Evolutionary conservation across 345 rosid species (phyloP).

Genomic region (Salix exigua): DNA sequence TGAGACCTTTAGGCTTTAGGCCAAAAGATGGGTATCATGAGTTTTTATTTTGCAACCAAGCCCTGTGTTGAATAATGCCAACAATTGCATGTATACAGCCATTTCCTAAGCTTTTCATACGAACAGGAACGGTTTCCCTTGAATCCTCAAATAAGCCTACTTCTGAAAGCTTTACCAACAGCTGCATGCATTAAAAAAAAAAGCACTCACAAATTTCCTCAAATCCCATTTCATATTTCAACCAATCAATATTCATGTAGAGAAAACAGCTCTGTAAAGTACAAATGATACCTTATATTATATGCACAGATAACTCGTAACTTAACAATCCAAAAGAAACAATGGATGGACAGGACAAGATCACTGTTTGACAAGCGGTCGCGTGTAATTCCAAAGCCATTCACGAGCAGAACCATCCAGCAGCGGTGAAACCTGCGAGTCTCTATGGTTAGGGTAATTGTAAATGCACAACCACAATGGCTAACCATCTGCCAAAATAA

Average conservation of each 20-base stretch:
- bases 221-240: background rate
- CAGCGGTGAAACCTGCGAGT: slow-evolving; percentile 73
- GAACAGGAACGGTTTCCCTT: no score
- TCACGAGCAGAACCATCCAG: slow-evolving; percentile 62
- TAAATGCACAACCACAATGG: background rate
- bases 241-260: background rate
- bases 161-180: no score
- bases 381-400: slow-evolving; percentile 90
- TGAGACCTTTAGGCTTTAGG: no score
- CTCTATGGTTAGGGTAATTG: background rate
- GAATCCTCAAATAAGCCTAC: no score
- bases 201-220: no score
- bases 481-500: no score
- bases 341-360: background rate
- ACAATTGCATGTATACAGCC: no score
- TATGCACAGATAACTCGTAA: background rate
- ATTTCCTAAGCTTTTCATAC: no score
- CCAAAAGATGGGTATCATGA: no score
- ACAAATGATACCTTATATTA: background rate
- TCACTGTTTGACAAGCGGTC: slow-evolving; percentile 48
- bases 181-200: no score
- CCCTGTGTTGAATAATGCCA: no score
- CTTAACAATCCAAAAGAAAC: background rate
- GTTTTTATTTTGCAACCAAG: no score
- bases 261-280: background rate